A percentile compares a stretch with the other conserved stretches of the same genome.
Conservation (phyloP, 306 rosid species). For the Argentina anserina region DNA sequence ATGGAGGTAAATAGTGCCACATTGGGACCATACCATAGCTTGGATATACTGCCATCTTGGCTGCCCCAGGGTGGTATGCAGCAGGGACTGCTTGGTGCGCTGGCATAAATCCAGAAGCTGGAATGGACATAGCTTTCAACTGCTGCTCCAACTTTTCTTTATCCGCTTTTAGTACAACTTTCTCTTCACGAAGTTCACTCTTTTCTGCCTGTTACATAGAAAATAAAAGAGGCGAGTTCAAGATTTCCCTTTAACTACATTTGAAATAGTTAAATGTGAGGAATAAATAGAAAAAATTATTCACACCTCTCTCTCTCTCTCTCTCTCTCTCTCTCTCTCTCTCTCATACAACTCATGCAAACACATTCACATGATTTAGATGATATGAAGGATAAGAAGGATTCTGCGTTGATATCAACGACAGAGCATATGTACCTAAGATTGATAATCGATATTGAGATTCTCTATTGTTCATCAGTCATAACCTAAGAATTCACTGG, state of each 20-base stretch:
- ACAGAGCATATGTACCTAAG: no score
- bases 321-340: no score
- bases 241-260: background rate
- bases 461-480: no score
- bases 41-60: constrained; percentile 83
- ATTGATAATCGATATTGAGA: no score
- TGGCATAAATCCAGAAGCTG: constrained; percentile 61
- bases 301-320: no score
- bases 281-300: no score
- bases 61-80: constrained; percentile 56
- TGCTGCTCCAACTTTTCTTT: constrained; percentile 75
- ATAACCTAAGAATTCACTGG: no score
- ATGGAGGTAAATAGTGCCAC: constrained; percentile 84
- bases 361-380: no score
- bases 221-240: constrained; percentile 1
- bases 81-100: constrained; percentile 71
- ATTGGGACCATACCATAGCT: constrained; percentile 74
- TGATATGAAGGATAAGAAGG: no score
- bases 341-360: no score
- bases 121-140: constrained; percentile 52
- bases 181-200: constrained; percentile 84
- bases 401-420: no score
- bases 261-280: background rate
- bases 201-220: constrained; percentile 67
- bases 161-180: constrained; percentile 59